phyloP scores from a whole-genome alignment of 129 eudicot genomes.

The Artemisia tridentata region DNA sequence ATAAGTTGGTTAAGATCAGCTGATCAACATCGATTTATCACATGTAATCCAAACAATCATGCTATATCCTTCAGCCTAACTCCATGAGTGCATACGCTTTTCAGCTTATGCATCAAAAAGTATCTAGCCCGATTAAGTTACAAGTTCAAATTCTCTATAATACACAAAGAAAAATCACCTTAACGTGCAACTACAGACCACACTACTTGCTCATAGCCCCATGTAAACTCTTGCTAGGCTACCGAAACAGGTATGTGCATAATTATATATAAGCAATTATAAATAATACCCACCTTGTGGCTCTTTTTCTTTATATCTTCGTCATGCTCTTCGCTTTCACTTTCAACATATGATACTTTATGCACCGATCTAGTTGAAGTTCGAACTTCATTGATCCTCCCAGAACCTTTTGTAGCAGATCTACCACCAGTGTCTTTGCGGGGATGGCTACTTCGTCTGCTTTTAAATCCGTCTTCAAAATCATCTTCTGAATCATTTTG shows the following conservation, averaged over 20 bases:
- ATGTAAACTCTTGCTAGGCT: conserved; percentile 12
- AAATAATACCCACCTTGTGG: conserved; percentile 61
- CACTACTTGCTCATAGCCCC: not conserved
- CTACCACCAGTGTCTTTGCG: conserved; percentile 47
- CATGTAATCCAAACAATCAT: not conserved
- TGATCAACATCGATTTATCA: not conserved
- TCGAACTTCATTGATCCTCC: conserved; percentile 63
- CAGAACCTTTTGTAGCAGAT: conserved; percentile 41
- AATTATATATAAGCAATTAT: conserved; percentile 4
- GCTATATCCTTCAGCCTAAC: not conserved
- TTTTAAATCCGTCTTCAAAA: conserved; percentile 58
- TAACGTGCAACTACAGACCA: not conserved
- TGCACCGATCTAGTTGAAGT: conserved; percentile 80
- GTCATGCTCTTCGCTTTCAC: conserved; percentile 87
- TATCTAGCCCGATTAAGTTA: not conserved
- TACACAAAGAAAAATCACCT: not conserved
- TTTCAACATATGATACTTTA: conserved; percentile 94
- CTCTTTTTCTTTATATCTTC: conserved; percentile 67
- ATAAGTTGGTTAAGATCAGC: not conserved
- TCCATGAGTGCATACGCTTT: not conserved
- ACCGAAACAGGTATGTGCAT: conserved; percentile 4
- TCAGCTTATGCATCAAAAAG: not conserved
- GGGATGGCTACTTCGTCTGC: conserved; percentile 46
- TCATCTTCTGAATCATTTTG: conserved; percentile 69
- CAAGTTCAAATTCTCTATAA: not conserved